A percentile compares a stretch with the other conserved stretches of the same genome.
phyloP scores from a whole-genome alignment of 2,329 filamentous ascomycete genomes.

The Amauroascus verrucosus region DNA sequence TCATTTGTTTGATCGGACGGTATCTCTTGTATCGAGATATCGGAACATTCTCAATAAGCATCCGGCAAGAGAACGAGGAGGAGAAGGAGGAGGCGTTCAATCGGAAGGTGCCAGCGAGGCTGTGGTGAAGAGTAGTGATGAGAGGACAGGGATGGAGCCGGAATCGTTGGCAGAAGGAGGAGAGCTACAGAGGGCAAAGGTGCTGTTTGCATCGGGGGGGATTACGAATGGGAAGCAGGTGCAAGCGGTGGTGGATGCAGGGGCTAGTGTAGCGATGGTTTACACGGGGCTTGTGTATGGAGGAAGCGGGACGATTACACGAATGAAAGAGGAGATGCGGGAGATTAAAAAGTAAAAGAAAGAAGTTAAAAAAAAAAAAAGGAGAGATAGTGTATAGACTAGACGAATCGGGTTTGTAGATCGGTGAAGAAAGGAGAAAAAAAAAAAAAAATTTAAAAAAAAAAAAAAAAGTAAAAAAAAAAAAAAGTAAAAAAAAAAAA shows the following conservation, averaged over 20 bases:
- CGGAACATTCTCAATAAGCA: conserved; percentile 54
- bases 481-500: background rate
- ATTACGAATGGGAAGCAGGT: conserved; percentile 84
- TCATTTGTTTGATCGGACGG: conserved; percentile 70
- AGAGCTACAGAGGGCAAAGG: conserved; percentile 44
- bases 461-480: background rate
- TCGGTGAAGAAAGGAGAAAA: no score
- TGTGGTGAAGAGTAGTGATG: no score
- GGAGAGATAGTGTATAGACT: background rate
- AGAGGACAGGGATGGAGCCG: conserved; percentile 10
- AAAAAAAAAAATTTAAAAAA: background rate
- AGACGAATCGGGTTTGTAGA: no score
- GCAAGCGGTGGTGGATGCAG: conserved; percentile 69
- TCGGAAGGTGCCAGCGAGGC: conserved; percentile 14
- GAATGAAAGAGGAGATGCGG: conserved; percentile 41
- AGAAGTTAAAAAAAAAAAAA: background rate
- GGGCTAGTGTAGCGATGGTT: conserved; percentile 81
- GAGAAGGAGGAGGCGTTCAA: conserved; percentile 17
- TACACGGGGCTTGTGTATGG: conserved; percentile 68
- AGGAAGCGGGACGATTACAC: conserved; percentile 50
- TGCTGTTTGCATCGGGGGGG: conserved; percentile 87
- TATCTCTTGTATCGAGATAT: conserved; percentile 70
- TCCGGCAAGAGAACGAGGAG: background rate
- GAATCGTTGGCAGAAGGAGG: background rate
- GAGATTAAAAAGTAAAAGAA: conserved; percentile 11